These are phyloP conservation scores for Xylaria arbuscula DNA, from an alignment of 2,329 filamentous ascomycete species.

Conservation along the genomic window DNA sequence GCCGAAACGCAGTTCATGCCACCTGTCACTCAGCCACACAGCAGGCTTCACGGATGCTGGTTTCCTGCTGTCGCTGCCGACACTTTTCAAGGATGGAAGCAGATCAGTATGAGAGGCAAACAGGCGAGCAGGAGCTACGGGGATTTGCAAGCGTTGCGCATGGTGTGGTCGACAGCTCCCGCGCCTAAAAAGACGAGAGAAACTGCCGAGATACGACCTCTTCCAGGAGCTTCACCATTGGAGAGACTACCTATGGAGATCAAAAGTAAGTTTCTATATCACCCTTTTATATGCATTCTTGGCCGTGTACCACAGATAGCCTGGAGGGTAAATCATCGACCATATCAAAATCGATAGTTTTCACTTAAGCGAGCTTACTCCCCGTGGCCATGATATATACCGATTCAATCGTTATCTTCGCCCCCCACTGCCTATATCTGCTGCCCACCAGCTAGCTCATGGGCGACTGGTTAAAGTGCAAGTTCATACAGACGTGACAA, in stretches of 20 bases:
- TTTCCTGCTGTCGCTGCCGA: conserved; percentile 62
- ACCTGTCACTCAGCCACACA: conserved; percentile 66
- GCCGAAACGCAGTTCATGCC: conserved; percentile 61
- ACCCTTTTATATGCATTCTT: background rate
- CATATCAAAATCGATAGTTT: conserved; percentile 9
- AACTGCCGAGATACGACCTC: conserved; percentile 47
- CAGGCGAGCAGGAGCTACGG: conserved; percentile 70
- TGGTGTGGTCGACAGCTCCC: conserved; percentile 63
- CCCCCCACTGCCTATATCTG: background rate
- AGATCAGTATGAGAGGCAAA: conserved; percentile 69
- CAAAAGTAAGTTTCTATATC: conserved; percentile 66
- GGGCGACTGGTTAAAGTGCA: conserved; percentile 36
- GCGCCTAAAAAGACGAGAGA: conserved; percentile 48
- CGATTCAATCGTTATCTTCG: background rate
- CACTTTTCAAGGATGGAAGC: conserved; percentile 71
- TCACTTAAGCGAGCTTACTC: conserved; percentile 5
- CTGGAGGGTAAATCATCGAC: conserved; percentile 23
- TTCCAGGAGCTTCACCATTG: conserved; percentile 65
- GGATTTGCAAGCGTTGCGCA: conserved; percentile 66
- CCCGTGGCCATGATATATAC: conserved; percentile 24
- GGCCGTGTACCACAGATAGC: background rate
- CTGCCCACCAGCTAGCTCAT: conserved; percentile 7
- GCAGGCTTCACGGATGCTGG: conserved; percentile 68
- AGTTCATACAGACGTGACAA: conserved; percentile 1
- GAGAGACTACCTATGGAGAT: conserved; percentile 78